Evolutionary conservation across 2,329 filamentous ascomycete species (phyloP), one percentile per base, ranked within the genome.

Genomic region (Coniochaeta pulveracea): DNA sequence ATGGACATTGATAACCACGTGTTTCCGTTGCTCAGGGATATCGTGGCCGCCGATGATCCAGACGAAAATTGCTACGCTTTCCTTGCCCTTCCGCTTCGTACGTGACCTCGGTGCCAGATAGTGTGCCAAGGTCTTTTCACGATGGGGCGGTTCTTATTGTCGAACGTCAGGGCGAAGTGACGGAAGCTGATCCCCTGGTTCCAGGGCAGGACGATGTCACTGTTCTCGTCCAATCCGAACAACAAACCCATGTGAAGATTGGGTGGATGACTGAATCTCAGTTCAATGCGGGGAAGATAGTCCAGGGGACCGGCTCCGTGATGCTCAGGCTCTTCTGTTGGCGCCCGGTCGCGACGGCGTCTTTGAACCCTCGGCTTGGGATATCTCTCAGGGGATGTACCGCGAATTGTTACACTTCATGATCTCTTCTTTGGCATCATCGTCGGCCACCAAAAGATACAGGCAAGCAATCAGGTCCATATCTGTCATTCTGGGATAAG

Each of bases 401-500:
- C 25, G 25, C 25, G 25, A 27, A 8, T 23, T 23, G 21, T 23
- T 23, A 8, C 8, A 27, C 25, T 27, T 27, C 25, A 10, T 27
- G 25, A 27, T 27, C 6, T 9, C 25, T 15, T 15, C 15, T 27
- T 14, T 27, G 10, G 25, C 9, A 27, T 27, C 10, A 12, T 7
- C 14, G 25, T 27, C 15, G 7, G 7, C 25, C 10, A 29, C 19
- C 6, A 23, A 23, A 23, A 21, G 34, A 17, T 31, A 35, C 18
- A 35, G 9, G 18, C 34, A 12, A 14, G 34, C 34, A 22, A 35
- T 35, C 14, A 35, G 34, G 34, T 35, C 34, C 18, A 14, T 19
- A 14, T 35, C 27, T 21, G 17, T 18, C 27, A 35, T 35, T 10
- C n/a, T 23, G n/a, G 21, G 21, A 23, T 23, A n/a, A 23, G 21